Evolutionary conservation across 805 yeast genomes (phyloP).

Genomic region (Monosporozyma aquatica): DNA sequence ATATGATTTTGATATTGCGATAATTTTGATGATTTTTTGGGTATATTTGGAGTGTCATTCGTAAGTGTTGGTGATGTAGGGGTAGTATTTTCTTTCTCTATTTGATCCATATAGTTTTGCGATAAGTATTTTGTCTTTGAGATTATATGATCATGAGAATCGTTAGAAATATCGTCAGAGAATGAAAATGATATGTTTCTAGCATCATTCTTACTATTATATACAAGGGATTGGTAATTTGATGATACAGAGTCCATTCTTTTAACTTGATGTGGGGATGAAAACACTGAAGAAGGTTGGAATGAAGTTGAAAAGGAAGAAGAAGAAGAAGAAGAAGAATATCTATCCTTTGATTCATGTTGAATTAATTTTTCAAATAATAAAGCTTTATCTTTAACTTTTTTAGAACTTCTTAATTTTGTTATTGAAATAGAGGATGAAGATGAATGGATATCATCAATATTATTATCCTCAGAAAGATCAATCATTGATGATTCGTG

Average conservation of each 20-base stretch:
- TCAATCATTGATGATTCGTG: neutral
- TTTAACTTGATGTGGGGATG: neutral
- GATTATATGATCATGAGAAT: neutral
- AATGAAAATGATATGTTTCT: neutral
- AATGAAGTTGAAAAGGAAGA: neutral
- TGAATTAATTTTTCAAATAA: slow-evolving; percentile 25
- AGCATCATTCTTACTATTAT: neutral
- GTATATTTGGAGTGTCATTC: neutral
- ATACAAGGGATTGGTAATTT: neutral
- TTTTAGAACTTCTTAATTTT: slow-evolving; percentile 24
- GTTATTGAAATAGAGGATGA: slow-evolving; percentile 8
- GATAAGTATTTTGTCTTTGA: slow-evolving; percentile 6
- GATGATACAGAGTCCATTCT: neutral
- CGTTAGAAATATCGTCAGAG: neutral
- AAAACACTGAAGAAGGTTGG: neutral
- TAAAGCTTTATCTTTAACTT: slow-evolving; percentile 27
- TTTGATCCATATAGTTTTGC: slow-evolving; percentile 4
- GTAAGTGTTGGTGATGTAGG: neutral
- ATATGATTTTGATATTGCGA: slow-evolving; percentile 2
- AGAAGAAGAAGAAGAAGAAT: neutral
- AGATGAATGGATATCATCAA: neutral
- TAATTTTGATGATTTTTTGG: slow-evolving; percentile 3
- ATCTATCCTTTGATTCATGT: slow-evolving; percentile 1
- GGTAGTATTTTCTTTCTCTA: slow-evolving; percentile 1
- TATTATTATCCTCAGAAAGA: neutral